Evolutionary conservation across 106 monocot species (phyloP).

Genomic region (Allium fistulosum): DNA sequence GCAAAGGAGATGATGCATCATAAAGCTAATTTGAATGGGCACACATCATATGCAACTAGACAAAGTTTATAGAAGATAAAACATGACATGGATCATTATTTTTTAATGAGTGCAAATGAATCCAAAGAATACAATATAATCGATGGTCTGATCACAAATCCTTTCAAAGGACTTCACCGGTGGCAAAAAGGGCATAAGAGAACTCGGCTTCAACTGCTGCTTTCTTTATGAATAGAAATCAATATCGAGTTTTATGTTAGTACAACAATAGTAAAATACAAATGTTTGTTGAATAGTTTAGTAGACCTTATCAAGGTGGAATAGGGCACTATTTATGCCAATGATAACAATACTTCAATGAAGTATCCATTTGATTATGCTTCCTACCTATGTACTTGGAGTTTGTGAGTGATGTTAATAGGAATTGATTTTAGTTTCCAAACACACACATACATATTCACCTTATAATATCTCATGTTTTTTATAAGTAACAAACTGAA

Average conservation of each 20-base stretch:
- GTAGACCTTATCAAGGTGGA: too few relatives aligned
- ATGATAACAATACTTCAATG: neutral
- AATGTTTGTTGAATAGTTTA: too few relatives aligned
- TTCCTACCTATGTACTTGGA: neutral
- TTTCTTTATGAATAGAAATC: neutral
- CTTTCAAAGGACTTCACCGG: slow-evolving; percentile 80
- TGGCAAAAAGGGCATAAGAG: slow-evolving; percentile 37
- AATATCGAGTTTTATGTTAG: neutral
- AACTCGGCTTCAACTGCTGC: neutral
- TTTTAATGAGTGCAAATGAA: slow-evolving; percentile 98
- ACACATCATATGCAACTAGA: slow-evolving; percentile 78
- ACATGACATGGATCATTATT: slow-evolving; percentile 82
- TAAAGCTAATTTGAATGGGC: slow-evolving; percentile 88
- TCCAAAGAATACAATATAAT: slow-evolving; percentile 90
- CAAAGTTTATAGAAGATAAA: slow-evolving; percentile 83
- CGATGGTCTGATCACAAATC: slow-evolving; percentile 86
- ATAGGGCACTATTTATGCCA: too few relatives aligned
- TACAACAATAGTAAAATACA: neutral
- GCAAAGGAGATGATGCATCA: slow-evolving; percentile 92
- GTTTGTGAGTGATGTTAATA: neutral
- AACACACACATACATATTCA: too few relatives aligned
- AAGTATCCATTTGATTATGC: neutral
- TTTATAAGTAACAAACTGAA: too few relatives aligned
- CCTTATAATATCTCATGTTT: too few relatives aligned
- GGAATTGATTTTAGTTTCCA: too few relatives aligned